Percentiles rank a stretch among this genome's conserved stretches.
Evolutionary conservation across 2,329 filamentous ascomycete genomes (phyloP).

Genomic region (Magnaporthales sp.): DNA sequence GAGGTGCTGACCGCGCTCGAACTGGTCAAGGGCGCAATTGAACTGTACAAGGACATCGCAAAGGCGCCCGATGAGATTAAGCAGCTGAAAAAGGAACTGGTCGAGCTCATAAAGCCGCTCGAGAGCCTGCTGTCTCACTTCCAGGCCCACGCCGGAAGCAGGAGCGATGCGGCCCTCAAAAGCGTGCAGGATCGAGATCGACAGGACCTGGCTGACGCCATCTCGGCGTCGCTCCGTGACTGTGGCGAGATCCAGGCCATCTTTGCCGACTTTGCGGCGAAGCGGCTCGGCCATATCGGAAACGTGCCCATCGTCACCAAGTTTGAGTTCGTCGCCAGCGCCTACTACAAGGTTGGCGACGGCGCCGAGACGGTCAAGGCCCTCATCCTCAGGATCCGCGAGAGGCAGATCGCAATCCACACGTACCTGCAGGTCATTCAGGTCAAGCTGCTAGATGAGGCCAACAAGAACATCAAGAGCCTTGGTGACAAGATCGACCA

Average conservation of each 20-base stretch:
- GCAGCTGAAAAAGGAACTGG: neutral
- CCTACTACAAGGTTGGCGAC: neutral
- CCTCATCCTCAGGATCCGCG: neutral
- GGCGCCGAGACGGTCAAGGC: neutral
- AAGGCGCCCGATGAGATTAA: neutral
- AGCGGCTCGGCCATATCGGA: neutral
- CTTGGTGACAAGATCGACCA: neutral
- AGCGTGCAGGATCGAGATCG: neutral
- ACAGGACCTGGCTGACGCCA: neutral
- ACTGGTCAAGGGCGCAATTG: neutral
- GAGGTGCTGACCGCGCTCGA: neutral
- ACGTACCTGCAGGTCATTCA: neutral
- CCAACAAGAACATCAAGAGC: neutral
- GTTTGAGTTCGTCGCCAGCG: neutral
- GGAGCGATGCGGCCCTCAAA: neutral
- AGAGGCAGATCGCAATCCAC: neutral
- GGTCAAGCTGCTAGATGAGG: neutral
- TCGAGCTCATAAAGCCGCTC: neutral
- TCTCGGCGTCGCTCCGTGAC: neutral
- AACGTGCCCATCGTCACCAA: neutral
- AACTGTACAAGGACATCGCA: neutral
- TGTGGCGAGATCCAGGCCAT: neutral
- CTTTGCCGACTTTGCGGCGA: neutral
- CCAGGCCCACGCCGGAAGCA: neutral
- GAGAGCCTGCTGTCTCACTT: neutral